These are phyloP conservation scores for Aspergillus heteromorphus DNA, from an alignment of 495 filamentous ascomycete species.

Conservation along the genomic window DNA sequence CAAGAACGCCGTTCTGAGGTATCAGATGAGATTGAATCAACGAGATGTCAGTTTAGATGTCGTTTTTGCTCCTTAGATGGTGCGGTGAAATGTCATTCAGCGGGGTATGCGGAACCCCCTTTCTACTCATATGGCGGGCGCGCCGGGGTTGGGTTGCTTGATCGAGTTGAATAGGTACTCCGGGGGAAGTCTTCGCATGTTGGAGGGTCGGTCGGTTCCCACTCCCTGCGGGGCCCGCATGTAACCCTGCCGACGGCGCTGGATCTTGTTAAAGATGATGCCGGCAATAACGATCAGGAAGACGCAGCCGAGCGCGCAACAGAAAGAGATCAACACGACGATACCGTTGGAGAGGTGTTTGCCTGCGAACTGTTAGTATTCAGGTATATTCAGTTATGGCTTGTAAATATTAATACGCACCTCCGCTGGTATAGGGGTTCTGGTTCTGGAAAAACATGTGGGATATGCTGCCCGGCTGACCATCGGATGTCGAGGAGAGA, in stretches of 20 bases:
- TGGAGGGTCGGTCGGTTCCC: conserved; percentile 63
- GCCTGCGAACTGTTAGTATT: conserved; percentile 34
- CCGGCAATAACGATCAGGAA: conserved; percentile 84
- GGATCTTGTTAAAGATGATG: conserved; percentile 74
- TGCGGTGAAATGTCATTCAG: conserved; percentile 1
- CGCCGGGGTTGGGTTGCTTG: conserved; percentile 33
- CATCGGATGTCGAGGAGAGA: conserved; percentile 61
- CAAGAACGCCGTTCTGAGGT: conserved; percentile 30
- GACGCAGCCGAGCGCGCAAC: conserved; percentile 77
- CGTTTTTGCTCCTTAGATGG: background rate
- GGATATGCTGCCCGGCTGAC: conserved; percentile 64
- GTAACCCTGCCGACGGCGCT: conserved; percentile 83
- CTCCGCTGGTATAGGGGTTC: conserved; percentile 53
- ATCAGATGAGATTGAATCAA: conserved; percentile 13
- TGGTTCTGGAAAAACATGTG: conserved; percentile 71
- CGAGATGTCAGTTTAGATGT: background rate
- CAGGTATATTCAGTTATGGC: conserved; percentile 9
- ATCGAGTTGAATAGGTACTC: conserved; percentile 66
- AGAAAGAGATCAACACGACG: conserved; percentile 87
- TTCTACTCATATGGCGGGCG: conserved; percentile 33
- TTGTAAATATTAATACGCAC: conserved; percentile 33
- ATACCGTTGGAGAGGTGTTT: conserved; percentile 72
- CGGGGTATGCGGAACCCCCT: background rate
- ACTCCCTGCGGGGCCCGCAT: conserved; percentile 69
- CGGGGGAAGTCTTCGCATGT: conserved; percentile 76